phyloP scores from a whole-genome alignment of 306 rosid genomes.

The Cucurbita pepo region DNA sequence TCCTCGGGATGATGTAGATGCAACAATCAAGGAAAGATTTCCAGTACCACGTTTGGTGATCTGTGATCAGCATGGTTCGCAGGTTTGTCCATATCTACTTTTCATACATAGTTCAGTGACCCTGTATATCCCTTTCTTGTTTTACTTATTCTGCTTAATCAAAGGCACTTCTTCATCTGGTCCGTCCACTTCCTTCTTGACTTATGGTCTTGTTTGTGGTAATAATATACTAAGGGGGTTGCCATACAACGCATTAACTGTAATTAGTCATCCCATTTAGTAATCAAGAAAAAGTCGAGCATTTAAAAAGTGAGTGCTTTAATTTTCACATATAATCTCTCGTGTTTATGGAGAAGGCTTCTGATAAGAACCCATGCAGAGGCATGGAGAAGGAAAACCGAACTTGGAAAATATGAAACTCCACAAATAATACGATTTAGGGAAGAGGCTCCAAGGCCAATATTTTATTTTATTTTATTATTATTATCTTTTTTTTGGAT shows the following conservation, averaged over 20 bases:
- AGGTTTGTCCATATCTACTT: slow-evolving; percentile 26
- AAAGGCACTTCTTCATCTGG: background rate
- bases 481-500: too few relatives aligned
- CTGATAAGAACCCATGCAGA: too few relatives aligned
- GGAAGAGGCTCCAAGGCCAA: too few relatives aligned
- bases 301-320: background rate
- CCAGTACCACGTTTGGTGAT: slow-evolving; percentile 92
- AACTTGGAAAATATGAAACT: too few relatives aligned
- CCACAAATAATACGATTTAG: too few relatives aligned
- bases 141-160: background rate
- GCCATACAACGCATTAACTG: background rate
- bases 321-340: too few relatives aligned
- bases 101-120: background rate
- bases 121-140: background rate
- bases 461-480: too few relatives aligned
- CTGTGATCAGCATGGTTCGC: slow-evolving; percentile 96
- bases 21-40: slow-evolving; percentile 72
- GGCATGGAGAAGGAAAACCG: too few relatives aligned
- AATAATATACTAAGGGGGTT: background rate
- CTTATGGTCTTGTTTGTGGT: background rate
- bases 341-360: too few relatives aligned
- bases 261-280: background rate
- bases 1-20: slow-evolving; percentile 63
- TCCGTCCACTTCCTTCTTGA: background rate
- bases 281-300: background rate